Percentiles rank a stretch among this genome's conserved stretches.
Evolutionary conservation across 768 basidiomycete genomes (phyloP).

Genomic region (Boletus rubescentipes): DNA sequence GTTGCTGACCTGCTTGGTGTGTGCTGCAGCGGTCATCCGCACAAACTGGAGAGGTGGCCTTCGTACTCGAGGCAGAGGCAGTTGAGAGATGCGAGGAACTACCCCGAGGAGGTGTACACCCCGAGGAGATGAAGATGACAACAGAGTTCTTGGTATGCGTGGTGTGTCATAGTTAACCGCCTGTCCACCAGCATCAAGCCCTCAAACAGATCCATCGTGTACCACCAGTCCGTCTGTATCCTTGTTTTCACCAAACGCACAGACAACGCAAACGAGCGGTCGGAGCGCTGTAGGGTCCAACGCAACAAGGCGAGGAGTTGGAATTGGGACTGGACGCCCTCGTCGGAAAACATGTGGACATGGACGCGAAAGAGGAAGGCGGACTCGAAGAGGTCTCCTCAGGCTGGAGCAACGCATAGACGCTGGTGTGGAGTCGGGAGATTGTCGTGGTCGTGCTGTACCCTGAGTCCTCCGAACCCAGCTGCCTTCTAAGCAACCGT

Average conservation of each 20-base stretch:
- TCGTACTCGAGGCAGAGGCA: neutral
- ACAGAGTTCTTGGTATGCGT: slow-evolving; percentile 46
- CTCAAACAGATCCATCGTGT: slow-evolving; percentile 38
- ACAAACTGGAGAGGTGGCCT: too few relatives aligned
- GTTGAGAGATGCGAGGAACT: neutral
- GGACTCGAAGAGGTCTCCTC: slow-evolving; percentile 24
- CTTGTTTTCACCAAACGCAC: slow-evolving; percentile 41
- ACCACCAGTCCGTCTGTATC: slow-evolving; percentile 41
- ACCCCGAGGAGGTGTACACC: slow-evolving; percentile 30
- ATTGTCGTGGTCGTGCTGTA: neutral
- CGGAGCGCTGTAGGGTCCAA: neutral
- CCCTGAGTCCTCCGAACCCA: neutral
- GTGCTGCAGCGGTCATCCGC: too few relatives aligned
- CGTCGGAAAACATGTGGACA: slow-evolving; percentile 28
- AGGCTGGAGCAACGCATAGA: slow-evolving; percentile 12
- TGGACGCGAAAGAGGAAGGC: slow-evolving; percentile 25
- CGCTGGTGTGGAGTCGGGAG: neutral
- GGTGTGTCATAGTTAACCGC: slow-evolving; percentile 14
- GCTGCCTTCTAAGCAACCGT: slow-evolving; percentile 26
- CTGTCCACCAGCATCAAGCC: slow-evolving; percentile 5
- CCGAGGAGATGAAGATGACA: slow-evolving; percentile 42
- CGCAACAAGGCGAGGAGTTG: neutral
- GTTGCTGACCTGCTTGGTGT: too few relatives aligned
- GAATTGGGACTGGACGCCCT: slow-evolving; percentile 8
- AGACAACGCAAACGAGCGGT: slow-evolving; percentile 44